These are phyloP conservation scores for Sideroxylon spinosum DNA, from an alignment of 179 eudicot genomes.

Conservation along the genomic window DNA sequence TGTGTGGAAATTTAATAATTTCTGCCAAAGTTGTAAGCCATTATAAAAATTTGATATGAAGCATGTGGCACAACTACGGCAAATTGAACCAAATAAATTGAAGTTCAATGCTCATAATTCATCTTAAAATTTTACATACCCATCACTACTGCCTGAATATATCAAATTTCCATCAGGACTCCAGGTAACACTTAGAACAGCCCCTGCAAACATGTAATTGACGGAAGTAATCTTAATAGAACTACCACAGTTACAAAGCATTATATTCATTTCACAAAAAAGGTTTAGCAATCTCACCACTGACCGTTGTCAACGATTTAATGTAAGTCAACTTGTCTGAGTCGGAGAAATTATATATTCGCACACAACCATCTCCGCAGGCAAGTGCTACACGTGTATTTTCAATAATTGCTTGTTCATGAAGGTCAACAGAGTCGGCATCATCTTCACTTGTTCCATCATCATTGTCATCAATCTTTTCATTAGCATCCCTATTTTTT, in stretches of 20 bases:
- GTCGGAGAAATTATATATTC: slow-evolving; percentile 54
- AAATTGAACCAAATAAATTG: neutral
- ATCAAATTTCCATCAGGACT: slow-evolving; percentile 67
- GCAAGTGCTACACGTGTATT: slow-evolving; percentile 63
- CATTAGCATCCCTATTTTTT: slow-evolving; percentile 51
- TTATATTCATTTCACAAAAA: neutral
- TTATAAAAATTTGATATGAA: neutral
- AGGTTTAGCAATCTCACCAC: slow-evolving; percentile 68
- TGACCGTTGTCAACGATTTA: slow-evolving; percentile 77
- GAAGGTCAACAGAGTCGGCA: slow-evolving; percentile 39
- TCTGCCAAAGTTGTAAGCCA: neutral
- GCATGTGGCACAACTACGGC: neutral
- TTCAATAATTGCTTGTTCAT: slow-evolving; percentile 28
- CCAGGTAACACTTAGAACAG: slow-evolving; percentile 74
- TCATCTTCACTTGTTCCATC: slow-evolving; percentile 52
- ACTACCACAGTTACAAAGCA: neutral
- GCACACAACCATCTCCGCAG: slow-evolving; percentile 93
- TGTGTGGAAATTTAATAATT: neutral
- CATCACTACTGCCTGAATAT: slow-evolving; percentile 93
- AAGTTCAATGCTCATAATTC: neutral
- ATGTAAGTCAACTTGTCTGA: slow-evolving; percentile 47
- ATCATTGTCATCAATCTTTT: slow-evolving; percentile 24
- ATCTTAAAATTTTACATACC: slow-evolving; percentile 44
- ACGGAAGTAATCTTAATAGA: neutral
- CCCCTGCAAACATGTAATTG: slow-evolving; percentile 33